Evolutionary conservation across 176 grass and related monocot species (phyloP).

Genomic region (Melocanna baccifera): DNA sequence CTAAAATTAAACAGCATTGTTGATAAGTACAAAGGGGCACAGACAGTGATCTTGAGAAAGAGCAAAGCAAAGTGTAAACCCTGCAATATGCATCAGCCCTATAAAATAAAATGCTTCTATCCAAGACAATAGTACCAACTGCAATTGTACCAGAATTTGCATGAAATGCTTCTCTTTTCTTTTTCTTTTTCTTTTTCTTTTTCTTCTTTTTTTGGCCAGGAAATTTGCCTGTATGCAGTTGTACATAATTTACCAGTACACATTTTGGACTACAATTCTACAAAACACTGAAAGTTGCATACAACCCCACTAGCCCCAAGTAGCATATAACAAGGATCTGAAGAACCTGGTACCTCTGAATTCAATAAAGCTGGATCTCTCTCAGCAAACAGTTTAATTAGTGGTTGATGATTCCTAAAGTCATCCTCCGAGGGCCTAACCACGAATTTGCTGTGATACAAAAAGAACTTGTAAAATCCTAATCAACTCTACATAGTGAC

Average conservation of each 20-base stretch:
- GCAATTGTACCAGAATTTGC: background rate
- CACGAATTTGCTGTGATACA: constrained; percentile 48
- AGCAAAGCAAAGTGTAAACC: background rate
- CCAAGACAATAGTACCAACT: background rate
- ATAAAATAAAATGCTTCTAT: background rate
- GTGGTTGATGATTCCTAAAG: constrained; percentile 40
- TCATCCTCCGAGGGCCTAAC: constrained; percentile 52
- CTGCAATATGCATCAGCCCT: background rate
- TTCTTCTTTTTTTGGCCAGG: background rate
- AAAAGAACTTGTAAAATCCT: constrained; percentile 1
- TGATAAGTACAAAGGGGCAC: background rate
- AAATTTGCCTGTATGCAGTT: background rate
- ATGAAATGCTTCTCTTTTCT: background rate
- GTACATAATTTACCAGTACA: background rate
- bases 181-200: background rate
- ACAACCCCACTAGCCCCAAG: background rate
- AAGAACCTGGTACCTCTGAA: constrained; percentile 47
- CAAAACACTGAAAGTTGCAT: background rate
- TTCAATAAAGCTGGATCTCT: constrained; percentile 51
- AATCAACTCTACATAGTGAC: background rate
- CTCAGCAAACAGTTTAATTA: constrained; percentile 56
- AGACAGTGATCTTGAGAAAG: background rate
- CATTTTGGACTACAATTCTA: background rate
- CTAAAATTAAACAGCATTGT: background rate
- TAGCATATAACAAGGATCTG: background rate